Conservation (phyloP, 2,329 filamentous ascomycete genomes). For the Knufia fluminis region DNA sequence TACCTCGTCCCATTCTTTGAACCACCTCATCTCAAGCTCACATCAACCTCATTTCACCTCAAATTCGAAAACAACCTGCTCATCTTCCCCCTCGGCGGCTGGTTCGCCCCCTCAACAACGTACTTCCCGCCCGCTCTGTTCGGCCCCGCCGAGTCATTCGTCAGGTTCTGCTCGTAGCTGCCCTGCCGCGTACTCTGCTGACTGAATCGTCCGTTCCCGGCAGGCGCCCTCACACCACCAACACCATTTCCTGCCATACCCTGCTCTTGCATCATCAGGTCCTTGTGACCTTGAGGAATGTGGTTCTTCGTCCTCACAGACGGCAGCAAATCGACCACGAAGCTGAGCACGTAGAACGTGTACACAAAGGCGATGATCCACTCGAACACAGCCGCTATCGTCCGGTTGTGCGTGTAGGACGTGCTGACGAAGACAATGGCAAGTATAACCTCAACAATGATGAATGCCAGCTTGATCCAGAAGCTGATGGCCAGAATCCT, state of each 20-base stretch:
- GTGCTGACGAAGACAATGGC: constrained; percentile 55
- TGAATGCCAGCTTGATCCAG: constrained; percentile 77
- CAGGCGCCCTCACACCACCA: neutral
- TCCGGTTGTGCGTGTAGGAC: constrained; percentile 36
- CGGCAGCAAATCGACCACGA: constrained; percentile 78
- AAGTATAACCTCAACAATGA: constrained; percentile 67
- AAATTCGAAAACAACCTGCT: constrained; percentile 4
- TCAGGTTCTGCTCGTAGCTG: constrained; percentile 3
- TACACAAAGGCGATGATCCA: constrained; percentile 39
- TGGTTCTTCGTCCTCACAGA: constrained; percentile 54
- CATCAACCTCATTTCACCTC: neutral
- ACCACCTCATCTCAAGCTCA: neutral
- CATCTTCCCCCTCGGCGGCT: neutral
- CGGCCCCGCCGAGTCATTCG: neutral
- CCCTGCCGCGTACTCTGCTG: neutral
- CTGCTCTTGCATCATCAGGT: neutral
- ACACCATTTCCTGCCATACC: neutral
- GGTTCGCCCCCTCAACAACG: neutral
- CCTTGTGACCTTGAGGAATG: constrained; percentile 30
- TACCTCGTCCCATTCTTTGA: too few species aligned
- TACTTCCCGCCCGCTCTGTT: neutral
- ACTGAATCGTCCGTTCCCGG: neutral
- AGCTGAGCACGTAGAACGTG: constrained; percentile 63
- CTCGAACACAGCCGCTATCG: constrained; percentile 70
- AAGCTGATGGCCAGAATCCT: constrained; percentile 68